phyloP scores from a whole-genome alignment of 345 rosid genomes.

The Rhizophora mangle region DNA sequence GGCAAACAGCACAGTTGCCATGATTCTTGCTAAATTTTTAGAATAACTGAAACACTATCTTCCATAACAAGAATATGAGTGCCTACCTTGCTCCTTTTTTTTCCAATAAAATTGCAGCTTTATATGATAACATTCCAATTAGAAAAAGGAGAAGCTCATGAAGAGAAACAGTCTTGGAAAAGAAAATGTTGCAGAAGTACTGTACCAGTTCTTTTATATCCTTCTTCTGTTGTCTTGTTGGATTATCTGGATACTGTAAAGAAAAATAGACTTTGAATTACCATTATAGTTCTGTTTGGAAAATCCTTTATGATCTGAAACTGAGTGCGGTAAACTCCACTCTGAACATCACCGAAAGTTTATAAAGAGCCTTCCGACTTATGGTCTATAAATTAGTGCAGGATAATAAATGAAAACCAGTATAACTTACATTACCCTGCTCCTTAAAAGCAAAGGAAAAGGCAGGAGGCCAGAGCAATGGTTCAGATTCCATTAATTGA shows the following conservation, averaged over 20 bases:
- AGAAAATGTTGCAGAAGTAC: slow-evolving; percentile 6
- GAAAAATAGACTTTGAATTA: background rate
- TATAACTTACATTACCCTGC: too few relatives aligned
- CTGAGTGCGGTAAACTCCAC: background rate
- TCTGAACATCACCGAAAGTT: background rate
- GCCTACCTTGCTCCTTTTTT: too few relatives aligned
- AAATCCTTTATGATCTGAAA: too few relatives aligned
- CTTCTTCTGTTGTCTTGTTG: slow-evolving; percentile 91
- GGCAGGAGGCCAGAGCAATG: background rate
- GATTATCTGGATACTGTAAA: slow-evolving; percentile 89
- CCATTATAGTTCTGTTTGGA: too few relatives aligned
- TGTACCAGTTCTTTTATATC: slow-evolving; percentile 88
- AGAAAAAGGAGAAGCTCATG: background rate
- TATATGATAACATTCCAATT: too few relatives aligned
- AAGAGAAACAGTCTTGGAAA: background rate
- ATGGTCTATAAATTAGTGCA: background rate
- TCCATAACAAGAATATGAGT: too few relatives aligned
- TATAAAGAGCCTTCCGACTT: background rate
- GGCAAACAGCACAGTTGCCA: too few relatives aligned
- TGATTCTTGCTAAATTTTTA: too few relatives aligned
- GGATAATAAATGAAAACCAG: background rate
- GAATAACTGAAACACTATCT: too few relatives aligned
- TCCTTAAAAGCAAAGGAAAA: background rate
- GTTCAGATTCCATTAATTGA: background rate
- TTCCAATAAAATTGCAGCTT: too few relatives aligned